These are phyloP conservation scores for Teratosphaeria nubilosa DNA, from an alignment of 2,329 filamentous ascomycete species.

Conservation along the genomic window DNA sequence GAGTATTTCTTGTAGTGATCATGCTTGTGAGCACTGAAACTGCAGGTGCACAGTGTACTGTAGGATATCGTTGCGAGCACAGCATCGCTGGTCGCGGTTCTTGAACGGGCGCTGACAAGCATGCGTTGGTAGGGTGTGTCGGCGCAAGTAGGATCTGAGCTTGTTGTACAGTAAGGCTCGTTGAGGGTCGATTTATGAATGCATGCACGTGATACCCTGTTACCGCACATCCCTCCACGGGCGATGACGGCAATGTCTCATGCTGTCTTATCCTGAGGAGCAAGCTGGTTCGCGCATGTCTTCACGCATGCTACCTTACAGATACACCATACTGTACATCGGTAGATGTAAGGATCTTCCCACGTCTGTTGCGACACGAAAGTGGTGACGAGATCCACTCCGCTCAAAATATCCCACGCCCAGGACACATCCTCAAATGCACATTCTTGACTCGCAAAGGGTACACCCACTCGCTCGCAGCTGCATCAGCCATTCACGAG, in stretches of 20 bases:
- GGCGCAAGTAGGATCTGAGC: background rate
- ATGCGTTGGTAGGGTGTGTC: background rate
- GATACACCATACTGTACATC: background rate
- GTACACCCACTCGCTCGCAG: background rate
- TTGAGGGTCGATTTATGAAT: background rate
- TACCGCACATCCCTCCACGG: background rate
- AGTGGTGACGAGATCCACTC: background rate
- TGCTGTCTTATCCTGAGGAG: too few species aligned
- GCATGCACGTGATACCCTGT: background rate
- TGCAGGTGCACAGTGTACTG: background rate
- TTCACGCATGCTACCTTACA: background rate
- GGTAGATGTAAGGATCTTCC: background rate
- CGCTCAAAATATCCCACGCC: background rate
- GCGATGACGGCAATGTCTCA: background rate
- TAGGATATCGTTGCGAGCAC: background rate
- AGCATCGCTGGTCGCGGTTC: background rate
- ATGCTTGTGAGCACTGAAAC: background rate
- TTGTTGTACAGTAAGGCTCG: background rate
- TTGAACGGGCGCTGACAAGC: background rate
- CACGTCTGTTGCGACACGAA: background rate
- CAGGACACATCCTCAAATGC: background rate
- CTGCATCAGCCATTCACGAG: background rate
- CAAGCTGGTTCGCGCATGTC: background rate
- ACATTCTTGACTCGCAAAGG: background rate
- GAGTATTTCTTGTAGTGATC: constrained; percentile 40